Evolutionary conservation across 352 stramenopile genomes (phyloP).

Genomic region (Phytophthora uliginosa): DNA sequence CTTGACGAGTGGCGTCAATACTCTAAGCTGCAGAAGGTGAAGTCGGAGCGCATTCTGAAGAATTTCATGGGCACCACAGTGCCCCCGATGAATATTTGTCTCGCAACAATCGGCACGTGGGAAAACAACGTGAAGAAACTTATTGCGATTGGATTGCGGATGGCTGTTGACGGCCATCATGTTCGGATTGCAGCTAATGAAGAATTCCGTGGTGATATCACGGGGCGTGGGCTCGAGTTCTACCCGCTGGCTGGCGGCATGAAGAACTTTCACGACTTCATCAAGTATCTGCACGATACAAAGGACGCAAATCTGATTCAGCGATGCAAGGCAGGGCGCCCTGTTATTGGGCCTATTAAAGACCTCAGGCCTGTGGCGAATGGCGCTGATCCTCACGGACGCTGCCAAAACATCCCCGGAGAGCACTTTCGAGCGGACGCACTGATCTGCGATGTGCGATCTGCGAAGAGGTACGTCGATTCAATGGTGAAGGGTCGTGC

Average conservation of each 20-base stretch:
- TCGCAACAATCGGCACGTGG: constrained; percentile 57
- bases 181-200: constrained; percentile 86
- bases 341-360: constrained; percentile 34
- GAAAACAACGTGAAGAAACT: constrained; percentile 68
- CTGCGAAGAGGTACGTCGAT: too few species aligned
- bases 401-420: constrained; percentile 36
- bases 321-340: constrained; percentile 29
- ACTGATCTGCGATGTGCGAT: too few species aligned
- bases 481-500: too few species aligned
- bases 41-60: constrained; percentile 30
- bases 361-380: constrained; percentile 43
- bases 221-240: constrained; percentile 55
- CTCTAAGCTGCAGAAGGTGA: constrained; percentile 33
- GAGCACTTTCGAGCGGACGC: constrained; percentile 37
- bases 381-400: constrained; percentile 37
- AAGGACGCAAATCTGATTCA: constrained; percentile 40
- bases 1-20: constrained; percentile 38
- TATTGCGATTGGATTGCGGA: constrained; percentile 63
- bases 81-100: constrained; percentile 57
- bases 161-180: constrained; percentile 77
- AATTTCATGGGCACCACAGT: constrained; percentile 22
- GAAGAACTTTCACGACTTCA: constrained; percentile 44
- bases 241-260: constrained; percentile 48
- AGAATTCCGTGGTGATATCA: constrained; percentile 67
- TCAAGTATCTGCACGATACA: constrained; percentile 45